Evolutionary conservation across 2,329 filamentous ascomycete genomes (phyloP), one percentile per base, ranked within the genome.

Genomic region (Calonectria leucothoes): DNA sequence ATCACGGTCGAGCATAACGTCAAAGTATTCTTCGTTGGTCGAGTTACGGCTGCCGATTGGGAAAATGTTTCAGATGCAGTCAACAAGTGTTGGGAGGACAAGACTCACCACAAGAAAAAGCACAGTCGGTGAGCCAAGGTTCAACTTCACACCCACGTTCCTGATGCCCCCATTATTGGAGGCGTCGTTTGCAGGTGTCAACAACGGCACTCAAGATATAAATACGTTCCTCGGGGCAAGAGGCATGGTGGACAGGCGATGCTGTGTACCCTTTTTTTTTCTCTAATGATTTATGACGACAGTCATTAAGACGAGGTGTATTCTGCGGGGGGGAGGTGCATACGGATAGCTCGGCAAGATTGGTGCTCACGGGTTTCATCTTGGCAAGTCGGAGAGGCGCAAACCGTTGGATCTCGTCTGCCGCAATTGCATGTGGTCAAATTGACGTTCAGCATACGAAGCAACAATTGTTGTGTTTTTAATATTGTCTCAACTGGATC

Each of bases 1-100:
- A 84, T 87, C 33, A 90, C 89, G 4, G 84, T 92, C 31, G 89
- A 91, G 79, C 90, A 91, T 82, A 92, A 92, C 76, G 83, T 88
- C 76, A 87, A 85, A 57, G 88, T 91, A n/a, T 85, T 88, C 76
- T 91, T 91, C 77, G 88, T 92, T 66, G 90, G 90, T n/a, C 78
- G 81, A 6, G 84, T 91, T 20, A 69, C 78, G 4, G 69, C 76
- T 1, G 76, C 83, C 0, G 84, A 89, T 76, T 86, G 85, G 74
- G 78, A 86, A 0, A 82, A 82, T 11, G 86, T 90, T 35, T 77
- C 77, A 10, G 80, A 84, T 3, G 88, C 88, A 5, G 87, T 90
- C 68, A 85, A 90, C 75, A 76, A 80, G 48, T 89, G 88, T 80
- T 91, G 88, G 88, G 79, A 81, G 48, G 83, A 84, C 23, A 89